Percentiles rank a stretch among this genome's conserved stretches.
phyloP scores from a whole-genome alignment of 2,329 filamentous ascomycete species.

The Aureobasidium sp. region DNA sequence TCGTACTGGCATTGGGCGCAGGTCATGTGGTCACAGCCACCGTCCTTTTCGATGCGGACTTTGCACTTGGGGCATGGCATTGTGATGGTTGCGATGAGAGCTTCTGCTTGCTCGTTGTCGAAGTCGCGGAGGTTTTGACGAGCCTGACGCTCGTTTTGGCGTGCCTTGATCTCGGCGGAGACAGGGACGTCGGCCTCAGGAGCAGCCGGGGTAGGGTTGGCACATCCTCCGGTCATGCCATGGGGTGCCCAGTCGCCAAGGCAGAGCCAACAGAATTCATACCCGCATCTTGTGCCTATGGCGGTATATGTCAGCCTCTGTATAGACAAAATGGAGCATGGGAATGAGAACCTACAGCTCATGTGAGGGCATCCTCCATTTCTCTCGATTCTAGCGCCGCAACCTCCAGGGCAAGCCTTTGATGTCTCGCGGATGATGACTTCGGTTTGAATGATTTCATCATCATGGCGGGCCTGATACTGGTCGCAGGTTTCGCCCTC shows the following conservation, averaged over 20 bases:
- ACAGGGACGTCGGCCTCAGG: neutral
- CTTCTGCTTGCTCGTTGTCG: conserved; percentile 14
- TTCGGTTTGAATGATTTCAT: conserved; percentile 13
- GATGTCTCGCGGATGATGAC: conserved; percentile 19
- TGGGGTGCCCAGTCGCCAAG: neutral
- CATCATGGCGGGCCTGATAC: neutral
- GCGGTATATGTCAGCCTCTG: neutral
- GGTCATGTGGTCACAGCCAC: conserved; percentile 26
- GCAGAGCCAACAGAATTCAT: neutral
- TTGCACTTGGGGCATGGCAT: conserved; percentile 27
- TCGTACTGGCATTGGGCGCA: conserved; percentile 21
- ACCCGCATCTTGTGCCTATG: neutral
- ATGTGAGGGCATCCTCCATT: conserved; percentile 27
- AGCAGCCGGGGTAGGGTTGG: neutral
- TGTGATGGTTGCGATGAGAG: conserved; percentile 19
- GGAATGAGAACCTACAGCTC: conserved; percentile 19
- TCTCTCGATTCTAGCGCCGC: conserved; percentile 26
- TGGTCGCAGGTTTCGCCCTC: conserved; percentile 25
- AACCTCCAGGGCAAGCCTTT: conserved; percentile 26
- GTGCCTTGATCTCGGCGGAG: neutral
- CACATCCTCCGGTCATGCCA: neutral
- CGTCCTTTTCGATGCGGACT: conserved; percentile 26
- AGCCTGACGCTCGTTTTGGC: neutral
- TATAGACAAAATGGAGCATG: neutral
- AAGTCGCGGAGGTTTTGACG: conserved; percentile 10